Base-by-base conservation (phyloP, 2,329 filamentous ascomycete genomes). In the Colletotrichum sp. region DNA sequence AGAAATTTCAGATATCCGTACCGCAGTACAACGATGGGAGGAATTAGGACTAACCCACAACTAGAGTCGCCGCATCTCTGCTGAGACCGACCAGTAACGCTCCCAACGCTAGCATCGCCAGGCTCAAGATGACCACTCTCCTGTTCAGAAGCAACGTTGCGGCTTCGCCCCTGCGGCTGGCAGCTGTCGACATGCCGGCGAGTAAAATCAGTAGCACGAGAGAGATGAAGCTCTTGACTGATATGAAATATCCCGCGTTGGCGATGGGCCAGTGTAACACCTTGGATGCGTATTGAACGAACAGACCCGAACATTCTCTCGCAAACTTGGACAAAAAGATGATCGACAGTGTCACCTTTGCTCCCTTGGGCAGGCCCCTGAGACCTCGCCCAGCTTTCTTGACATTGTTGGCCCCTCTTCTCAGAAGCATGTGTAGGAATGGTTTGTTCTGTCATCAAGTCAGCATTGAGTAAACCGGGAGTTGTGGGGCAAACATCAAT, bases 211-310 rank as follows among this genome's bases (percentile, higher is more conserved):
- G 52, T 18, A 68, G 52, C 9, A 68, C 2, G 15, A 68, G 66
- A 2, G 48, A 56, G 4, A 68, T 24, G 21, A 68, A 28, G 30
- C 66, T 68, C 66, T 68, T 68, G 43, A 36, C 52, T n/a, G 66
- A 68, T 9, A 38, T 26, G 52, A 68, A 24, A 10, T 68, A 68
- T 13, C 66, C 66, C 15, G 66, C 12, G 5, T 36, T 68, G 32
- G 66, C 66, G 10, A 68, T 68, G 10, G 52, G 52, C 66, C 66
- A 68, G 32, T 60, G 16, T 10, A 68, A 21, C 8, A 68, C 66
- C 26, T 68, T 68, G 21, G 66, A 68, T 10, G 66, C 55, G 24
- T 68, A 68, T 24, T 68, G 66, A 12, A 55, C 52, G 30, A 68
- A 58, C 4, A 68, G 21, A 9, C 58, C 5, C 2, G 66, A 38